Conservation (phyloP, 768 basidiomycete genomes). For the Coprinellus micaceus region DNA sequence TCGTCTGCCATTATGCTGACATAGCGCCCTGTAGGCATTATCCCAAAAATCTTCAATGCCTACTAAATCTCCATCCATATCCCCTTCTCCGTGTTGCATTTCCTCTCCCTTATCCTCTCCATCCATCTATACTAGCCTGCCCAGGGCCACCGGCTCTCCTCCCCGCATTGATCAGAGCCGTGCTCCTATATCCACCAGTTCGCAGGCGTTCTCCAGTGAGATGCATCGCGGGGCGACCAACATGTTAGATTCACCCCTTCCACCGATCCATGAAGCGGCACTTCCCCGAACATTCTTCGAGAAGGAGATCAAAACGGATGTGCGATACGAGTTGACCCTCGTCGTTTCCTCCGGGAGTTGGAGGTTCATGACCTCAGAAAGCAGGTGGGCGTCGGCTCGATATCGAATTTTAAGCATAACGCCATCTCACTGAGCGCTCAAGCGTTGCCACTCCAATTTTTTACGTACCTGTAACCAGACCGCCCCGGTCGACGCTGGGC, state of each 20-base stretch:
- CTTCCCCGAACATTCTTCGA: background rate
- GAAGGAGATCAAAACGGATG: background rate
- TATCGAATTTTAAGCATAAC: background rate
- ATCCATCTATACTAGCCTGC: too few relatives aligned
- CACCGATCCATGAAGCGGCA: background rate
- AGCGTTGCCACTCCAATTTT: background rate
- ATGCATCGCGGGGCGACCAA: too few relatives aligned
- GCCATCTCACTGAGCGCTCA: background rate
- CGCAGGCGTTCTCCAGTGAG: background rate
- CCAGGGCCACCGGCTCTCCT: too few relatives aligned
- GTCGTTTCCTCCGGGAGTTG: background rate
- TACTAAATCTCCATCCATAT: too few relatives aligned
- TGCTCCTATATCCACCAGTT: background rate
- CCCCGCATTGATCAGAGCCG: too few relatives aligned
- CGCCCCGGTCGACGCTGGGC: background rate
- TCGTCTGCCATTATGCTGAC: too few relatives aligned
- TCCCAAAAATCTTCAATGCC: too few relatives aligned
- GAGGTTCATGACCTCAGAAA: background rate
- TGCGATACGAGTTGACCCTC: constrained; percentile 1
- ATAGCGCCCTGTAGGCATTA: too few relatives aligned
- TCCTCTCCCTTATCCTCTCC: too few relatives aligned
- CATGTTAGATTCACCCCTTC: background rate
- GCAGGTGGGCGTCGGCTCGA: background rate
- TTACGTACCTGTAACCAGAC: background rate
- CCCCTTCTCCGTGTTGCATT: too few relatives aligned